Base-by-base conservation (phyloP, 352 stramenopile genomes). In the Pythium scleroteichum region DNA sequence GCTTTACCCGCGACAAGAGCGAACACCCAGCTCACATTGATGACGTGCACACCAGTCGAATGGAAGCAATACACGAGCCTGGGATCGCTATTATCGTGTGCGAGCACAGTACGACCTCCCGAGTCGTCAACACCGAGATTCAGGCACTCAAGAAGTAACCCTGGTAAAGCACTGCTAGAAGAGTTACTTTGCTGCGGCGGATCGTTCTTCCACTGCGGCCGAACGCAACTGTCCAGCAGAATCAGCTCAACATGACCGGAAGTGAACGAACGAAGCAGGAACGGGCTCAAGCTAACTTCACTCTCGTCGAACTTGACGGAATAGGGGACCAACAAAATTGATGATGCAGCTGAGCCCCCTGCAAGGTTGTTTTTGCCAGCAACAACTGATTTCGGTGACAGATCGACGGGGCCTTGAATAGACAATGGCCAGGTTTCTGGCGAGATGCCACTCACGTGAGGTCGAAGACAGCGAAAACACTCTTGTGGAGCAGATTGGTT, bases 191-290 rank as follows among this genome's bases (percentile, higher is more conserved):
- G 51, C n/a, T 58, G 51, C 10, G 39, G 53, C 6, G 47, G 45
- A 6, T 66, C 68, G 46, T 69, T 82, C 64, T 77, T 78, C 85
- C 85, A 94, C 29, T 79, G 76, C 20, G 85, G 85, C 1, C 76
- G 75, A 12, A 90, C 72, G 27, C 79, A 66, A 29, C 58, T 65
- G 44, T 92, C 85, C 44, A 92, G 58, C 46, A 94, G 59, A 35
- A 92, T 27, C 38, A 94, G 64, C 60, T 92, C 81, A 4, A 94
- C 75, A 53, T 92, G 85, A 16, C 85, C 85, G 4, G 80, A 91
- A 8, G 85, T 82, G 61, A 82, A 94, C 12, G 78, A 72, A 24
- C 82, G 78, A 26, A 90, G 58, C 35, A 94, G 53, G 42, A 94
- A 83, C 2, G 82, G 78, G 29, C 62, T 69, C 26, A 68, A 74